These are phyloP conservation scores for Pseudogymnoascus sp. DNA, from an alignment of 2,329 filamentous ascomycete species.

Conservation along the genomic window DNA sequence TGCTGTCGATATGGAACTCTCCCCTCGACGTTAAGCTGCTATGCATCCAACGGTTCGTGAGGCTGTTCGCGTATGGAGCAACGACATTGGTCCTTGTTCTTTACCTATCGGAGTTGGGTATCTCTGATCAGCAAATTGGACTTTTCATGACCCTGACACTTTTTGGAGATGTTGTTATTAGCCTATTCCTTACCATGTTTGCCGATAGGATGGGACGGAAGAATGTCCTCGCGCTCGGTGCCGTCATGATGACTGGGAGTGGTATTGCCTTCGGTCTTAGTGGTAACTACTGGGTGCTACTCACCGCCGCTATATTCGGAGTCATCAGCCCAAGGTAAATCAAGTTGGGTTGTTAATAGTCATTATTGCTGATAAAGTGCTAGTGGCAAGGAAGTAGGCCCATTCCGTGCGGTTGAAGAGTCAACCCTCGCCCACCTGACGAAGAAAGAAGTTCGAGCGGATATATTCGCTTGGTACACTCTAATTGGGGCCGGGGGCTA, in stretches of 20 bases:
- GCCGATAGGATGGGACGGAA: slow-evolving; percentile 50
- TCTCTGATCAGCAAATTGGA: slow-evolving; percentile 45
- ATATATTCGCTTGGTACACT: slow-evolving; percentile 56
- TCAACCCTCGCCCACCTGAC: slow-evolving; percentile 51
- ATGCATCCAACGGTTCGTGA: slow-evolving; percentile 49
- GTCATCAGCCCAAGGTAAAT: slow-evolving; percentile 49
- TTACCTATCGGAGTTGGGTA: slow-evolving; percentile 43
- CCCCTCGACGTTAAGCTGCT: slow-evolving; percentile 47
- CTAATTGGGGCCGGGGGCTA: slow-evolving; percentile 50
- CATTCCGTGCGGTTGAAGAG: slow-evolving; percentile 55
- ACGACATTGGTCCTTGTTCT: slow-evolving; percentile 50
- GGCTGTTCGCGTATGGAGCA: slow-evolving; percentile 54
- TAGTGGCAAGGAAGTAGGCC: slow-evolving; percentile 56
- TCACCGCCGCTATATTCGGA: slow-evolving; percentile 49
- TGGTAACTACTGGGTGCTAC: slow-evolving; percentile 49
- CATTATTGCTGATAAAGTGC: background rate
- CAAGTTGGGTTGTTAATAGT: slow-evolving; percentile 11
- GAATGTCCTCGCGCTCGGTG: slow-evolving; percentile 45
- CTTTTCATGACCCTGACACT: slow-evolving; percentile 60
- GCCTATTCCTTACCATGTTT: slow-evolving; percentile 48
- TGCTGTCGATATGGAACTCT: slow-evolving; percentile 35
- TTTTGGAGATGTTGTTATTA: slow-evolving; percentile 50
- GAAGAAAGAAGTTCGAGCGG: slow-evolving; percentile 35
- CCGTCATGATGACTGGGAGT: slow-evolving; percentile 46
- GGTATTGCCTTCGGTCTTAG: slow-evolving; percentile 46